Percentiles rank a stretch among this genome's conserved stretches.
Conservation (phyloP, 2,329 filamentous ascomycete species). For the Claviceps spartinae region DNA sequence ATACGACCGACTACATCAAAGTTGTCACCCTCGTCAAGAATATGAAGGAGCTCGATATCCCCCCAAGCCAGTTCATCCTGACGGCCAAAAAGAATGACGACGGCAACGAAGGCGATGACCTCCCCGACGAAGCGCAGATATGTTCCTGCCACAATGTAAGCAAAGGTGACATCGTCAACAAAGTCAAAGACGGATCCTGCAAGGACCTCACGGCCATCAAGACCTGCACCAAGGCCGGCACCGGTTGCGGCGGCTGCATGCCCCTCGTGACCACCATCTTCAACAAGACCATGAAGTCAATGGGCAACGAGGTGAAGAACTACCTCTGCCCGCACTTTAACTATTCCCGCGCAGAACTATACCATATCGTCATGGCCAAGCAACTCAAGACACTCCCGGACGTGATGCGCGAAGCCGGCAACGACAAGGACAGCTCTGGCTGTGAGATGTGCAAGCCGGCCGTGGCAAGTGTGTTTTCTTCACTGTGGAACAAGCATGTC, state of each 20-base stretch:
- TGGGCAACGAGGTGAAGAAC: constrained; percentile 81
- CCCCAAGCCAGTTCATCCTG: constrained; percentile 72
- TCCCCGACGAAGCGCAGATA: constrained; percentile 75
- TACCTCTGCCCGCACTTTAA: constrained; percentile 74
- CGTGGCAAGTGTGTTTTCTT: constrained; percentile 67
- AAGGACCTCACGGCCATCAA: constrained; percentile 75
- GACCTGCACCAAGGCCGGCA: constrained; percentile 81
- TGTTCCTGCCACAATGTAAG: constrained; percentile 90
- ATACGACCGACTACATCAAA: constrained; percentile 82
- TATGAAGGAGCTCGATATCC: constrained; percentile 63
- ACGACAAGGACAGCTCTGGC: constrained; percentile 56
- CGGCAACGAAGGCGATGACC: constrained; percentile 54
- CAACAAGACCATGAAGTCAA: constrained; percentile 72
- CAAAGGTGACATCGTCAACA: constrained; percentile 63
- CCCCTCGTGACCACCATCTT: constrained; percentile 81
- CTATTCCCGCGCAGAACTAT: constrained; percentile 76
- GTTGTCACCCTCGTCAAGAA: constrained; percentile 77
- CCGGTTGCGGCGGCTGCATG: constrained; percentile 82
- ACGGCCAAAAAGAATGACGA: constrained; percentile 60
- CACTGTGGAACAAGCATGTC: constrained; percentile 72
- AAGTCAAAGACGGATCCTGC: constrained; percentile 65
- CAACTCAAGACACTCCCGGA: constrained; percentile 56
- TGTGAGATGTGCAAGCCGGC: constrained; percentile 82
- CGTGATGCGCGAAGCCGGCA: constrained; percentile 68
- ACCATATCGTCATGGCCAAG: constrained; percentile 77